Percentiles rank a stretch among this genome's conserved stretches.
phyloP scores from a whole-genome alignment of 257 asterid genomes.

The Gynochthodes officinalis region DNA sequence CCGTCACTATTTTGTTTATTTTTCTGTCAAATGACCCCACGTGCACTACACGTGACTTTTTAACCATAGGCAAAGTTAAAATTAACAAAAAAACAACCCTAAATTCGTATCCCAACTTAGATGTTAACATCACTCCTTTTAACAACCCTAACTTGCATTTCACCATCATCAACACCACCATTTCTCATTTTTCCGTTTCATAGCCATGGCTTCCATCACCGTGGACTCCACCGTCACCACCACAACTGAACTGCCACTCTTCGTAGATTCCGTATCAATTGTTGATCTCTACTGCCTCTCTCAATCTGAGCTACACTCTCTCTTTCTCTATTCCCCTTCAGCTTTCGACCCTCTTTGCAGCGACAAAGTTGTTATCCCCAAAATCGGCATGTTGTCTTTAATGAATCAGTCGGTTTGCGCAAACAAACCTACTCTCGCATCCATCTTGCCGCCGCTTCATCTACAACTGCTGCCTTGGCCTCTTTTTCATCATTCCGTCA shows the following conservation, averaged over 20 bases:
- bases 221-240: conserved; percentile 17
- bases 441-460: conserved; percentile 65
- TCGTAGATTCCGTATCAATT: conserved; percentile 48
- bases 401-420: conserved; percentile 80
- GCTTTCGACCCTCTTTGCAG: conserved; percentile 44
- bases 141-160: conserved; percentile 1
- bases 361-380: conserved; percentile 65
- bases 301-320: conserved; percentile 70
- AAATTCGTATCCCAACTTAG: no score
- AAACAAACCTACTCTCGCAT: conserved; percentile 78
- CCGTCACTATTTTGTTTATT: no score
- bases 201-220: conserved; percentile 34
- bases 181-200: conserved; percentile 1
- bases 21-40: no score
- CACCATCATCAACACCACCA: no score
- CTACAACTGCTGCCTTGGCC: conserved; percentile 25
- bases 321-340: no score
- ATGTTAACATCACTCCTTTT: no score
- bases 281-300: conserved; percentile 67
- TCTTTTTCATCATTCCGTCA: conserved; percentile 40
- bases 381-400: conserved; percentile 79
- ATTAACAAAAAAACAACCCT: no score
- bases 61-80: no score
- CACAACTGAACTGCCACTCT: no score
- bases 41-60: no score